Conservation (phyloP, 495 filamentous ascomycete species). For the Lophiostoma macrostomum region DNA sequence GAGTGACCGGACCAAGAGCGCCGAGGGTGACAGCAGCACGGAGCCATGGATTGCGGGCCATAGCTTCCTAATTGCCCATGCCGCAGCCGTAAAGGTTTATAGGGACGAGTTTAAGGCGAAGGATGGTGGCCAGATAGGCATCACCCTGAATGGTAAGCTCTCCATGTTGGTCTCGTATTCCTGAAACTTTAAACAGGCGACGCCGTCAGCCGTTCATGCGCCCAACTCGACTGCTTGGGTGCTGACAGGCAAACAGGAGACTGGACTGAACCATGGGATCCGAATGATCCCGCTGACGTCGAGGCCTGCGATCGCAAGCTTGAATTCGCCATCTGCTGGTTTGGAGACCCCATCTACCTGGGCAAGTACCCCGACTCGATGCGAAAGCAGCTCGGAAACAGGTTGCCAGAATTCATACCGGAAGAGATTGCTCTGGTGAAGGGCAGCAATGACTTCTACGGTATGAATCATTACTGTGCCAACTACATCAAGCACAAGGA, state of each 20-base stretch:
- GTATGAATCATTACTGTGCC: slow-evolving; percentile 83
- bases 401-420: slow-evolving; percentile 61
- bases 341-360: slow-evolving; percentile 72
- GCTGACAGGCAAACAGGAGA: slow-evolving; percentile 43
- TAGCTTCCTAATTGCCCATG: slow-evolving; percentile 58
- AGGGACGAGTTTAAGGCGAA: slow-evolving; percentile 64
- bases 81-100: slow-evolving; percentile 61
- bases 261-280: slow-evolving; percentile 57
- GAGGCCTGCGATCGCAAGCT: slow-evolving; percentile 62
- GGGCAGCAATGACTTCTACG: slow-evolving; percentile 78
- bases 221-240: neutral
- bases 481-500: slow-evolving; percentile 75
- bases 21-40: slow-evolving; percentile 54
- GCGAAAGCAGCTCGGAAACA: slow-evolving; percentile 67
- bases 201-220: slow-evolving; percentile 18
- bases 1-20: slow-evolving; percentile 54
- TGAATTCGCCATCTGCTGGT: slow-evolving; percentile 65
- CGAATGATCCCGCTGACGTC: slow-evolving; percentile 53
- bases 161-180: slow-evolving; percentile 25
- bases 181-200: slow-evolving; percentile 15
- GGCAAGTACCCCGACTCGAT: slow-evolving; percentile 75
- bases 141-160: slow-evolving; percentile 55
- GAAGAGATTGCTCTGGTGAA: slow-evolving; percentile 66
- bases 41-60: slow-evolving; percentile 63
- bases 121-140: slow-evolving; percentile 58